Base-by-base conservation (phyloP, 805 yeast genomes). In the Clavispora asparagi region DNA sequence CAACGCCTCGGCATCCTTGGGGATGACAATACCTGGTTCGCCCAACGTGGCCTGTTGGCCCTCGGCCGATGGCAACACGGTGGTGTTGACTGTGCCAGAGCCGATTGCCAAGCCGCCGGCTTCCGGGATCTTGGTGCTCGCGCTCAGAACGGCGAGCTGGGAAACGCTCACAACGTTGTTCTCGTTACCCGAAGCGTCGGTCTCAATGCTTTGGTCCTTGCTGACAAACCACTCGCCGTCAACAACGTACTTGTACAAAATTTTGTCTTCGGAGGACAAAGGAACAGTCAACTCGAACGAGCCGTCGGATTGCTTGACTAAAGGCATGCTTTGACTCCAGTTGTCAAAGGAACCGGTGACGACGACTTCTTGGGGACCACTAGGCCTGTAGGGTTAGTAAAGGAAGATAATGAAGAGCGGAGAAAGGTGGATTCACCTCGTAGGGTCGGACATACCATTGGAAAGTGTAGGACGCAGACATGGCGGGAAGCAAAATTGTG, bases 11-110 rank as follows among this genome's bases (percentile, higher is more conserved):
- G 87, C 76, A 59, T 85, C 77, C 37, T 68, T 57, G 41, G 92
- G 92, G 54, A 85, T 62, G 33, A 71, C 77, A 49, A 86, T 74
- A 40, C 96, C 96, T 27, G 94, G 89, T 58, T 85, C 91, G 42
- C 88, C 86, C 45, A 76, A 56, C 8, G 74, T 62, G 48, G 68
- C 67, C 42, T 74, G 74, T 41, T 64, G 45, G 25, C 70, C 73
- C 51, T 74, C 79, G 26, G 60, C 50, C 4, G 73, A 60, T 39
- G 82, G 81, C 64, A 76, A 46, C 19, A 77, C 81, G 11, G 79
- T 72, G 42, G 76, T 59, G 41, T 54, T 53, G 27, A 42, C 40
- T 14, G 41, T 46, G 12, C 46, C 50, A 13, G 49, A 39, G n/a
- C 39, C 41, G 14, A 43, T 41, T 9, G 51, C 50, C 42, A 55